Percentiles rank a stretch among this genome's conserved stretches.
phyloP scores from a whole-genome alignment of 192 early-diverging fungal genomes.

The Allomyces macrogynus region DNA sequence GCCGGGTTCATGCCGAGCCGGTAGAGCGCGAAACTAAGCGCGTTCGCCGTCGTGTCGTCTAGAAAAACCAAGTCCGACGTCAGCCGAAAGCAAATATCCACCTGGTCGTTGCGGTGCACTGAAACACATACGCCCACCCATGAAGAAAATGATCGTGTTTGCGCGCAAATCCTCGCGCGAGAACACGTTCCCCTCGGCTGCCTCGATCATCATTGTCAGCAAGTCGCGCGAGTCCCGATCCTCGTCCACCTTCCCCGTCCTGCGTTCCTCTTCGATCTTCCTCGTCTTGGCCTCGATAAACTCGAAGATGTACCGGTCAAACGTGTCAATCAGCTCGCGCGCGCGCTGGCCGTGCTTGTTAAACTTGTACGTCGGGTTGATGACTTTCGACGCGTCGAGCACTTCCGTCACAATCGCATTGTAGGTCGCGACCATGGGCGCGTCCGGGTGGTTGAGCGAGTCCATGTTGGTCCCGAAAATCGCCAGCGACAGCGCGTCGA shows the following conservation, averaged over 20 bases:
- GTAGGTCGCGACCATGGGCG: constrained; percentile 22
- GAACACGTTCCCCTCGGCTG: neutral
- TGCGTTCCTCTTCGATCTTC: neutral
- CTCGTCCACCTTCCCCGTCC: neutral
- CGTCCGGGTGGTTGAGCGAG: constrained; percentile 18
- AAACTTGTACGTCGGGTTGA: constrained; percentile 21
- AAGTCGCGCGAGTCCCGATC: constrained; percentile 11
- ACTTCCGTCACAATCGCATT: constrained; percentile 19
- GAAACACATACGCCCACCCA: constrained; percentile 6
- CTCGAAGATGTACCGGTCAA: constrained; percentile 10
- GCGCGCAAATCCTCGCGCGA: constrained; percentile 11
- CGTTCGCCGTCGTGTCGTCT: constrained; percentile 29
- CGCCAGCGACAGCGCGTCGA: constrained; percentile 33
- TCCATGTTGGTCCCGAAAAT: constrained; percentile 33
- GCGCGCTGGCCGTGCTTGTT: no score
- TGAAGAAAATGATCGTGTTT: constrained; percentile 28
- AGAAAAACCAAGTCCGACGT: neutral
- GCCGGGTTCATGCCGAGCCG: constrained; percentile 20
- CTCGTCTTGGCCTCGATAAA: constrained; percentile 18
- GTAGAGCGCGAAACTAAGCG: constrained; percentile 26
- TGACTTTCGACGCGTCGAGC: constrained; percentile 1
- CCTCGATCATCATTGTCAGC: constrained; percentile 9
- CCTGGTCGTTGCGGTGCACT: neutral
- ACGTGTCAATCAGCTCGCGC: no score
- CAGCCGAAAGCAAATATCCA: neutral